Conservation (phyloP, 1,284 basidiomycete genomes). For the Mycena citricolor region DNA sequence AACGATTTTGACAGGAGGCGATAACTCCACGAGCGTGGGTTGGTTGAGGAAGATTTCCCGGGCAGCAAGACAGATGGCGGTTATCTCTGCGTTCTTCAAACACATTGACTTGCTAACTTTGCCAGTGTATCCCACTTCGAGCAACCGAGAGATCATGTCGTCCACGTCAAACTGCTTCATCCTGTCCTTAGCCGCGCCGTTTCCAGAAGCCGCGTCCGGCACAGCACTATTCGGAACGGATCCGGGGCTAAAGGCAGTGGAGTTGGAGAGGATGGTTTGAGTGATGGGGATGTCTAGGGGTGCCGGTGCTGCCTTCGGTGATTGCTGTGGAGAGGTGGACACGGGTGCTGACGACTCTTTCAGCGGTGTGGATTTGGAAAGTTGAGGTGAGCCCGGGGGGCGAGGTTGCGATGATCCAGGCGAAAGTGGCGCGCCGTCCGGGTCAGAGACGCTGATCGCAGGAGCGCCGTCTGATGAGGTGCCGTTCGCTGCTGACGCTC, state of each 20-base stretch:
- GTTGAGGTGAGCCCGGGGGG: conserved; percentile 38
- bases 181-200: conserved; percentile 55
- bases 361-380: conserved; percentile 34
- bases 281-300: conserved; percentile 77
- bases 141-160: conserved; percentile 95
- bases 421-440: conserved; percentile 39
- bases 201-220: conserved; percentile 45
- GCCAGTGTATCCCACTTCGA: conserved; percentile 97
- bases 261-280: conserved; percentile 72
- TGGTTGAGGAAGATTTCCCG: conserved; percentile 96
- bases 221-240: conserved; percentile 45
- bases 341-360: conserved; percentile 31
- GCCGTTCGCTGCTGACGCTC: conserved; percentile 32
- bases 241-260: conserved; percentile 45
- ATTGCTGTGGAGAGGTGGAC: conserved; percentile 37
- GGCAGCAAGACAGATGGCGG: conserved; percentile 93
- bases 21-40: conserved; percentile 96
- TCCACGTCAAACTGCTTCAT: conserved; percentile 86
- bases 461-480: conserved; percentile 43
- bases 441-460: conserved; percentile 52
- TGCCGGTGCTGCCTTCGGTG: conserved; percentile 44
- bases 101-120: conserved; percentile 97
- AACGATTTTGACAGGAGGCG: conserved; percentile 98
- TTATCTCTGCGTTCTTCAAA: conserved; percentile 96
- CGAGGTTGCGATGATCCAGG: conserved; percentile 27